Evolutionary conservation across 106 monocot genomes (phyloP), one percentile per base, ranked within the genome.

Genomic region (Dendrobium catenatum): DNA sequence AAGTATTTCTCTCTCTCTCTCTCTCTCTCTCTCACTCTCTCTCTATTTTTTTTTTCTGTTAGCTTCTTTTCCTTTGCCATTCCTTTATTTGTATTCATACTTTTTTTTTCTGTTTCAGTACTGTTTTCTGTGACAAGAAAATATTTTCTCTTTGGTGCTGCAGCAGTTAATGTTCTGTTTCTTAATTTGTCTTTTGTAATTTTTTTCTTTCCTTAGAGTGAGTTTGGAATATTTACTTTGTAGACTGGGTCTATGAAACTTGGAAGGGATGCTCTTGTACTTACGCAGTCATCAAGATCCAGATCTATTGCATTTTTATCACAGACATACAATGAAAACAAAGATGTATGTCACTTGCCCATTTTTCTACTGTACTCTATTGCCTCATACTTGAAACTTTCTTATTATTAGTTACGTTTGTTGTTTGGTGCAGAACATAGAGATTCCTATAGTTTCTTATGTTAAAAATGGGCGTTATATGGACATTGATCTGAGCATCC

Each of bases 241-340:
- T 81, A 91, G 94, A 94, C 89, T 68, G 89, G 91, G 20, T 80
- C 93, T 15, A 94, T 94, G 91, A 86, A 84, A 82, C 89, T 94
- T 76, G 94, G 94, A 76, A 90, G 73, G 84, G 94, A 94, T 91
- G 90, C 80, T 13, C 72, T 94, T 82, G 90, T 94, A 42, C 82
- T 94, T 26, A 90, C 94, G 4, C 94, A 94, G 78, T 88, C 91
- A 0, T 59, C 80, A 43, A 79, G 8, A 2, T 88, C 94, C 19
- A 86, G 89, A 94, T 90, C 94, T 73, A 85, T 94, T 27, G 94
- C 91, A 16, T 90, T 94, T 48, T 82, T 94, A n/a, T 94, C 94
- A 13, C 87, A 90, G 55, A 88, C 91, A 73, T 92, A 80, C 79
- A 94, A 94, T 75, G 80, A 87, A 82, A 79, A 86, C 49, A 91